Evolutionary conservation across 495 filamentous ascomycete genomes (phyloP).

Genomic region (Talaromyces liani): DNA sequence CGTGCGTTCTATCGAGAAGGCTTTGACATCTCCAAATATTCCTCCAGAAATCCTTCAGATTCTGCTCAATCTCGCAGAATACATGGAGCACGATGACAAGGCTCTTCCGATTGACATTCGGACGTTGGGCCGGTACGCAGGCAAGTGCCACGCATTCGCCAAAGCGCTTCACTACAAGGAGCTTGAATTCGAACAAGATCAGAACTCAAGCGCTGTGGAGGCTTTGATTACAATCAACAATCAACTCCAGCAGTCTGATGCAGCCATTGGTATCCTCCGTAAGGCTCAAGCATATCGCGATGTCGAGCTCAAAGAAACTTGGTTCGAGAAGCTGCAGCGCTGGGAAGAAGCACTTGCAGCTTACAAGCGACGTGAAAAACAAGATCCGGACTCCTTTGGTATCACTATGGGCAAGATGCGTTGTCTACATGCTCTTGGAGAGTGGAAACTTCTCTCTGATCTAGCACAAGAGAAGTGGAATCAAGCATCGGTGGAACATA

Average conservation of each 20-base stretch:
- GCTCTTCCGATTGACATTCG: constrained; percentile 96
- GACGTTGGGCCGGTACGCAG: constrained; percentile 83
- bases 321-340: constrained; percentile 96
- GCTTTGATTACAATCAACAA: constrained; percentile 98
- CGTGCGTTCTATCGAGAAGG: constrained; percentile 89
- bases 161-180: constrained; percentile 99
- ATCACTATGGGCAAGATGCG: constrained; percentile 99
- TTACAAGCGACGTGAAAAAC: constrained; percentile 70
- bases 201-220: constrained; percentile 91
- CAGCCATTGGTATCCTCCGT: constrained; percentile 91
- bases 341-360: constrained; percentile 97
- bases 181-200: constrained; percentile 94
- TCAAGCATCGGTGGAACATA: constrained; percentile 73
- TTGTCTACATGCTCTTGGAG: constrained; percentile 91
- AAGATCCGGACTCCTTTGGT: constrained; percentile 72
- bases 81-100: constrained; percentile 99
- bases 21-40: constrained; percentile 84
- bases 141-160: constrained; percentile 92
- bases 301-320: constrained; percentile 90
- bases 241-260: constrained; percentile 93
- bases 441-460: constrained; percentile 87
- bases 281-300: constrained; percentile 93
- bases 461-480: constrained; percentile 91
- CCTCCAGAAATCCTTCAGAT: constrained; percentile 93
- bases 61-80: constrained; percentile 92